Conservation (phyloP, 805 yeast species). For the Kazachstania psychrophila region DNA sequence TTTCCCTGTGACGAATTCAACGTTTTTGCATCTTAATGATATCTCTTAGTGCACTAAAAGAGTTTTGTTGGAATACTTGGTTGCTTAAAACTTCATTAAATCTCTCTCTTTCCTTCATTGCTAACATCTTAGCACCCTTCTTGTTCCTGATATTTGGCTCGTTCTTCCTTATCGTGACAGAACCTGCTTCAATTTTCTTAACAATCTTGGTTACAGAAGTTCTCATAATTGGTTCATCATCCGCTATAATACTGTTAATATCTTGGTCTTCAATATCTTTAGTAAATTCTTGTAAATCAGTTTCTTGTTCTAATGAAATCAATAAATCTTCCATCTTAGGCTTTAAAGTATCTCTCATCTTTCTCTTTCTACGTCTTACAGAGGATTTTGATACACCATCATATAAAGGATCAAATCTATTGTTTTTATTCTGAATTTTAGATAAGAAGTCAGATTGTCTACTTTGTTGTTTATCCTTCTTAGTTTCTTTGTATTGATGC, state of each 20-base stretch:
- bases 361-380: constrained; percentile 53
- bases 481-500: constrained; percentile 43
- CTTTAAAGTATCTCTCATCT: constrained; percentile 50
- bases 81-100: constrained; percentile 52
- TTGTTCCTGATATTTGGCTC: constrained; percentile 49
- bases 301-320: constrained; percentile 38
- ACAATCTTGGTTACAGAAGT: constrained; percentile 6
- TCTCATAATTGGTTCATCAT: not conserved
- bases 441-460: constrained; percentile 31
- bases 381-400: constrained; percentile 58
- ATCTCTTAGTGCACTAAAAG: constrained; percentile 56
- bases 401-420: constrained; percentile 21
- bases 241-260: not conserved
- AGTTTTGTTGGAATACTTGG: constrained; percentile 44
- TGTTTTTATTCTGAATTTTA: constrained; percentile 14
- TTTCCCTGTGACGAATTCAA: not conserved
- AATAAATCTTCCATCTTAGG: constrained; percentile 61
- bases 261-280: constrained; percentile 12
- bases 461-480: constrained; percentile 41
- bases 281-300: constrained; percentile 14
- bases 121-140: constrained; percentile 45
- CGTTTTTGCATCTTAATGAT: constrained; percentile 37
- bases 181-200: constrained; percentile 11
- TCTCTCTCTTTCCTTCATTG: constrained; percentile 46
- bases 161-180: constrained; percentile 28